Evolutionary conservation across 495 filamentous ascomycete species (phyloP).

Genomic region (Friedmanniomyces endolithicus): DNA sequence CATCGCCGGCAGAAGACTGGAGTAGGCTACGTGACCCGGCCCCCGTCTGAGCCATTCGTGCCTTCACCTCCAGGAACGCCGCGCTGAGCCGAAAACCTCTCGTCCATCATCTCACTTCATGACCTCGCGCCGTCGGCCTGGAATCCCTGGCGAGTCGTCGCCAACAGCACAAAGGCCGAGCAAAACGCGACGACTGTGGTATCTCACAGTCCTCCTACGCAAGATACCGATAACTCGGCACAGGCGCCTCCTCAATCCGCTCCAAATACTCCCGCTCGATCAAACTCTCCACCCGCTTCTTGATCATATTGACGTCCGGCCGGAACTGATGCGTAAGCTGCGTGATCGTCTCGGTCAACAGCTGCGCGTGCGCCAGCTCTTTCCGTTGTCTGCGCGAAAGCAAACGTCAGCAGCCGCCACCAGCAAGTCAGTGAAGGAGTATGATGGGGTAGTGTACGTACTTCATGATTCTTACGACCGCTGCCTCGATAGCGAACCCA

Average conservation of each 20-base stretch:
- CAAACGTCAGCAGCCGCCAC: slow-evolving; percentile 10
- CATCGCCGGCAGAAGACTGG: too few relatives aligned
- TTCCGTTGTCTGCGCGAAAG: slow-evolving; percentile 65
- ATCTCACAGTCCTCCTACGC: slow-evolving; percentile 42
- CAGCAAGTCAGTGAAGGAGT: neutral
- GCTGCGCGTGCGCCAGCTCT: slow-evolving; percentile 60
- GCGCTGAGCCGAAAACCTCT: neutral
- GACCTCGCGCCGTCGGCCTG: too few relatives aligned
- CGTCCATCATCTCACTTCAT: neutral
- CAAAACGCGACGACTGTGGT: too few relatives aligned
- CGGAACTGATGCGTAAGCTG: slow-evolving; percentile 71
- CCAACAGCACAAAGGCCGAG: too few relatives aligned
- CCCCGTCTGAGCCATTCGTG: neutral
- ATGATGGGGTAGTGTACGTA: too few relatives aligned
- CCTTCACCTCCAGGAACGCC: neutral
- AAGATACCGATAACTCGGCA: slow-evolving; percentile 66
- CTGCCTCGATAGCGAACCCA: slow-evolving; percentile 69
- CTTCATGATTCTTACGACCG: slow-evolving; percentile 94
- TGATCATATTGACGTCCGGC: slow-evolving; percentile 83
- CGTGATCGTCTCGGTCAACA: slow-evolving; percentile 72
- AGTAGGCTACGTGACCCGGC: neutral
- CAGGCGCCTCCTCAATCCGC: slow-evolving; percentile 55
- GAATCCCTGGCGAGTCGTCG: too few relatives aligned
- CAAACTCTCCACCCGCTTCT: slow-evolving; percentile 83
- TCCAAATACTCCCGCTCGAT: slow-evolving; percentile 93